phyloP scores from a whole-genome alignment of 148 eudicot genomes.

The Talinum fruticosum region DNA sequence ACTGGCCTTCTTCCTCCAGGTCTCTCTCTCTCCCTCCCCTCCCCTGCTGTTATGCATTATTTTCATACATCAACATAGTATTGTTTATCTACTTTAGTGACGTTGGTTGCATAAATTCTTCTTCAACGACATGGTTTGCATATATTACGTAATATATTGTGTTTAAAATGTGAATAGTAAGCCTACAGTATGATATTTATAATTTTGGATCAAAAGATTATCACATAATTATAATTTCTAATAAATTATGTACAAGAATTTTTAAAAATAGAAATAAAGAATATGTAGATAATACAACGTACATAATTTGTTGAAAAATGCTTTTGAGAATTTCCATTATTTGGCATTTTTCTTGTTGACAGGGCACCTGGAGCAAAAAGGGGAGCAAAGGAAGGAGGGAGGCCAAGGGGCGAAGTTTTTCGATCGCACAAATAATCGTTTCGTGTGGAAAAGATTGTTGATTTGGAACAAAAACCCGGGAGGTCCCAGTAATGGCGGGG shows the following conservation, averaged over 20 bases:
- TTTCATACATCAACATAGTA: not conserved
- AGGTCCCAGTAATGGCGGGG: constrained; percentile 20
- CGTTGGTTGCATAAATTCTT: too few species aligned
- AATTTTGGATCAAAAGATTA: too few species aligned
- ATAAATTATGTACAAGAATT: too few species aligned
- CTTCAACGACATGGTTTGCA: not conserved
- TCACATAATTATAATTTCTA: too few species aligned
- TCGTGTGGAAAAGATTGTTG: constrained; percentile 15
- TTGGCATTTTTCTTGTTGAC: not conserved
- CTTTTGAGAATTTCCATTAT: not conserved
- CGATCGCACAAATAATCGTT: not conserved
- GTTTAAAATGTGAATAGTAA: too few species aligned
- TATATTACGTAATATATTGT: too few species aligned
- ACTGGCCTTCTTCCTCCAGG: constrained; percentile 27
- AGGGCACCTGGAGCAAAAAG: constrained; percentile 22
- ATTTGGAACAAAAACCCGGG: not conserved
- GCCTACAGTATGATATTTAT: too few species aligned
- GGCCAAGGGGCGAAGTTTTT: constrained; percentile 22
- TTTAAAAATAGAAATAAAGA: too few species aligned
- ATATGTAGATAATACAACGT: too few species aligned
- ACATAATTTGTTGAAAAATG: too few species aligned
- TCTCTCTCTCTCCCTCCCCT: constrained; percentile 4
- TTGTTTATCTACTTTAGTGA: too few species aligned
- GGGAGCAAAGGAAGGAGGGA: constrained; percentile 25
- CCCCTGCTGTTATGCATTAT: not conserved